Base-by-base conservation (phyloP, 345 rosid species). In the Eucalyptus dawsonii region DNA sequence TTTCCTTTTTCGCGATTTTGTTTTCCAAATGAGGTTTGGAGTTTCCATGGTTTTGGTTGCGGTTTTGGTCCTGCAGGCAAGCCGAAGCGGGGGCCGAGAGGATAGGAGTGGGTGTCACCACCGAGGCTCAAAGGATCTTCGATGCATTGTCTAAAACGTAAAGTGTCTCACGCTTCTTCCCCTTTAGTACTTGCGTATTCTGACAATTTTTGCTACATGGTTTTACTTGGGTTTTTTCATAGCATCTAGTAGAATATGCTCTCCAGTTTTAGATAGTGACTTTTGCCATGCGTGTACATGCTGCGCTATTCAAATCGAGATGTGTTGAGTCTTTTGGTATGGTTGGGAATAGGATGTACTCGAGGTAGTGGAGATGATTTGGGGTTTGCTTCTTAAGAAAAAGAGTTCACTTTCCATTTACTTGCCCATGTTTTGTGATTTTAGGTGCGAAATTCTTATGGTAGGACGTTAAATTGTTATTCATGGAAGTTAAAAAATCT, bases 101-200 rank as follows among this genome's bases (percentile, higher is more conserved):
- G 90, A 88, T 97, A 90, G 99, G 99, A 47, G 98, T 98, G 62
- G 99, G 99, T 87, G 99, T 97, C 80, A 98, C 99, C 17, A 89
- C 90, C 42, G 98, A 98, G 90, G 99, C 98, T 1, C 99, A 98
- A 93, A 93, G 88, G 89, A 93, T 98, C 89, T 98, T 95, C 86
- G 98, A 98, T 89, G 98, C 98, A 72, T 93, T 97, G 94, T 96
- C 96, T 89, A 98, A 97, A 93, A 98, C 99, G 99, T 97, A 93
- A 81, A 91, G 86, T 49, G 45, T 50, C 40, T 11, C 31, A 51
- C 45, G 67, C 47, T 34, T 12, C 54, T 56, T 83, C 31, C 11
- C 29, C 11, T 89, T 44, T 62, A 44, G 13, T 85, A 42, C 16
- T 58, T 88, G 29, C 27, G 56, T 34, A 31, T 53, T 44, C 50